Conservation (phyloP, 768 basidiomycete genomes). For the Phanerodontia chrysosporium region DNA sequence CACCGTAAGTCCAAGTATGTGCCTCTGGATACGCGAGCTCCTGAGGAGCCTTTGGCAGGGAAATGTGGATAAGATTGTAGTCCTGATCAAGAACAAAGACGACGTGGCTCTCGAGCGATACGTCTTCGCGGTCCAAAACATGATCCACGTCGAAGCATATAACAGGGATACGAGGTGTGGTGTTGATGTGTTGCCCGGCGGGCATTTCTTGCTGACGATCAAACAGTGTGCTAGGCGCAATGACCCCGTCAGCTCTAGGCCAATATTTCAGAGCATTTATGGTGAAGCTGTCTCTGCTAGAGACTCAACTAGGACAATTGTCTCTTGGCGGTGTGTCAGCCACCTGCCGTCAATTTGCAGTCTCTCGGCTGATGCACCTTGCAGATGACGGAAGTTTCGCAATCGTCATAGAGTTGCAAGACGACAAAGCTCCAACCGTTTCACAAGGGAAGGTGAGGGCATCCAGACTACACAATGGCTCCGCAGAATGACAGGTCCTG, state of each 20-base stretch:
- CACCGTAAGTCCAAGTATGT: conserved; percentile 35
- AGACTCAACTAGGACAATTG: conserved; percentile 62
- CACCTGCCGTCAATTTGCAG: neutral
- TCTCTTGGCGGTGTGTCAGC: conserved; percentile 43
- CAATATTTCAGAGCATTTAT: conserved; percentile 83
- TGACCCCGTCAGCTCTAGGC: conserved; percentile 56
- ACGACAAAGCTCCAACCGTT: conserved; percentile 53
- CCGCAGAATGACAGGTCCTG: neutral
- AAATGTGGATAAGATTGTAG: conserved; percentile 69
- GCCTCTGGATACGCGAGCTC: neutral
- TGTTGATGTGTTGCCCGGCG: conserved; percentile 3
- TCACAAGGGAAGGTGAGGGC: conserved; percentile 40
- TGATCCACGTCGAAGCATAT: conserved; percentile 68
- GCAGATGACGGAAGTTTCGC: conserved; percentile 75
- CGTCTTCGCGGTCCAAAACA: conserved; percentile 80
- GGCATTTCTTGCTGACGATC: neutral
- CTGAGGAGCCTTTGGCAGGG: conserved; percentile 48
- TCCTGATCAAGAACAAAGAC: conserved; percentile 81
- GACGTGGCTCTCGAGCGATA: conserved; percentile 86
- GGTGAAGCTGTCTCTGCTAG: conserved; percentile 74
- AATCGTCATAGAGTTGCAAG: conserved; percentile 76
- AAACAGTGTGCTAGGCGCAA: conserved; percentile 63
- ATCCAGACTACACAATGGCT: neutral
- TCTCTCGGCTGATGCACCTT: neutral
- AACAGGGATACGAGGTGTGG: conserved; percentile 64